A percentile compares a stretch with the other conserved stretches of the same genome.
phyloP scores from a whole-genome alignment of 2,329 filamentous ascomycete genomes.

The Epichloe sp. region DNA sequence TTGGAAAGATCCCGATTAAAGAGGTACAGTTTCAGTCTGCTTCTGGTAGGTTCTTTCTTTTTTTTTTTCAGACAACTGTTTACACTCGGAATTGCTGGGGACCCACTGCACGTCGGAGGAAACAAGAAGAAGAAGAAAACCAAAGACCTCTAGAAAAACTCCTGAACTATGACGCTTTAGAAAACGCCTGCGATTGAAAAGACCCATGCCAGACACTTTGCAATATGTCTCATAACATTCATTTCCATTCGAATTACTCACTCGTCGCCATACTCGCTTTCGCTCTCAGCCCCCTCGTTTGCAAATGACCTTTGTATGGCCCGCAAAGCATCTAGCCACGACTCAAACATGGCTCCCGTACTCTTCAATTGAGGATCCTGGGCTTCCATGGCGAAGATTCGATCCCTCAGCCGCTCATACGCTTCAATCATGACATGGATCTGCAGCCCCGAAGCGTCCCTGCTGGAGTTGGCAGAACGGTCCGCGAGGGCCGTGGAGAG shows the following conservation, averaged over 20 bases:
- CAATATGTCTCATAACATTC: too few relatives aligned
- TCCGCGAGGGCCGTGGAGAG: slow-evolving; percentile 29
- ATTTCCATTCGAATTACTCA: not conserved
- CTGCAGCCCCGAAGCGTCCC: slow-evolving; percentile 33
- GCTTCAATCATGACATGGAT: slow-evolving; percentile 46
- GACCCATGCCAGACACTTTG: too few relatives aligned
- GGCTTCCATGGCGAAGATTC: slow-evolving; percentile 24
- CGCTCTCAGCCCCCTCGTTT: slow-evolving; percentile 11
- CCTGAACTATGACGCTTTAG: too few relatives aligned
- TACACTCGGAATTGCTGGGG: too few relatives aligned
- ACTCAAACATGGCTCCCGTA: slow-evolving; percentile 29
- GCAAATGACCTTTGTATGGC: slow-evolving; percentile 27
- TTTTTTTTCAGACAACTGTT: too few relatives aligned
- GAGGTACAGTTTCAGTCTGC: too few relatives aligned
- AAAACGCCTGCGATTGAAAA: too few relatives aligned
- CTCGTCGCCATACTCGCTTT: slow-evolving; percentile 17
- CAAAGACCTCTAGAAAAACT: too few relatives aligned
- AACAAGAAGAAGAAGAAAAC: rapidly evolving
- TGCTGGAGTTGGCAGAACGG: slow-evolving; percentile 11
- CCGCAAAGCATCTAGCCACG: slow-evolving; percentile 38
- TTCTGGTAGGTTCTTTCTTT: too few relatives aligned
- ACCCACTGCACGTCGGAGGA: too few relatives aligned
- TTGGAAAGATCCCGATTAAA: too few relatives aligned
- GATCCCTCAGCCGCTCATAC: slow-evolving; percentile 39
- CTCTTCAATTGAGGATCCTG: slow-evolving; percentile 18